A percentile compares a stretch with the other conserved stretches of the same genome.
phyloP scores from a whole-genome alignment of 2,329 filamentous ascomycete genomes.

The Xylaria sp. region DNA sequence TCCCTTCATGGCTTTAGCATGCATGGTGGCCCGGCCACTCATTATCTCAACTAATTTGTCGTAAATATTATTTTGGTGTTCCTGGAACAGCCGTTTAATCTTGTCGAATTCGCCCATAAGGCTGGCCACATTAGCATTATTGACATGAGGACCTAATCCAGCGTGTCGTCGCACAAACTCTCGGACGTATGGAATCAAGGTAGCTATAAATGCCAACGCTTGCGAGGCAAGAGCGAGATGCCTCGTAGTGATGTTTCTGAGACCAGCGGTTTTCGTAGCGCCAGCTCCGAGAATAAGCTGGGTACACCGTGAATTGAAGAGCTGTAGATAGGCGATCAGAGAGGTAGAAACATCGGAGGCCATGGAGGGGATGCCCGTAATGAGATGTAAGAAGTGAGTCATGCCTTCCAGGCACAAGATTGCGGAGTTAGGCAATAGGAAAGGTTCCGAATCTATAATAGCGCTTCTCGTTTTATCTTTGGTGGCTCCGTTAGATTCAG shows the following conservation, averaged over 20 bases:
- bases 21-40: constrained; percentile 74
- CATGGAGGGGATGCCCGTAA: constrained; percentile 86
- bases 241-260: constrained; percentile 96
- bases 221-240: constrained; percentile 92
- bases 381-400: constrained; percentile 80
- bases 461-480: constrained; percentile 75
- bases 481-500: constrained; percentile 54
- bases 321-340: constrained; percentile 83
- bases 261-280: constrained; percentile 82
- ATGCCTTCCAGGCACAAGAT: constrained; percentile 81
- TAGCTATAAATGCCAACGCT: constrained; percentile 84
- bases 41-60: constrained; percentile 95
- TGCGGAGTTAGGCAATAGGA: constrained; percentile 84
- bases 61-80: constrained; percentile 89
- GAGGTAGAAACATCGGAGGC: constrained; percentile 79
- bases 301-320: constrained; percentile 96
- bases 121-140: constrained; percentile 54
- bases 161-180: constrained; percentile 87
- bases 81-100: constrained; percentile 80
- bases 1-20: constrained; percentile 75
- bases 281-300: constrained; percentile 95
- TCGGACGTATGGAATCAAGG: constrained; percentile 85
- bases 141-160: constrained; percentile 50
- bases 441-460: constrained; percentile 81
- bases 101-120: constrained; percentile 88